Conservation (phyloP, 164 flowering plant genomes). For the Kingdonia uniflora region DNA sequence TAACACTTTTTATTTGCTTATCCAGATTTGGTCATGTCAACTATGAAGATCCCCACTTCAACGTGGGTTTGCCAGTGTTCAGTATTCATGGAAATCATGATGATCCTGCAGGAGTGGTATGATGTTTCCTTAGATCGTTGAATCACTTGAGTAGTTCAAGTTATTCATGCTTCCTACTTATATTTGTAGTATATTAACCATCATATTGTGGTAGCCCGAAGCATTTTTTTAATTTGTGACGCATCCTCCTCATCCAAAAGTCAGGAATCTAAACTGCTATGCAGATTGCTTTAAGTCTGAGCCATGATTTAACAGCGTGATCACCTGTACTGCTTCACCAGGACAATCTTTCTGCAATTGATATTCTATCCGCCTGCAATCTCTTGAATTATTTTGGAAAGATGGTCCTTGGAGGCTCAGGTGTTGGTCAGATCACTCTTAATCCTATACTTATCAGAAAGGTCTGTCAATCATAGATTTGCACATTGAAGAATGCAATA, state of each 20-base stretch:
- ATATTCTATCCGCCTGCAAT: conserved; percentile 96
- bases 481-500: not conserved
- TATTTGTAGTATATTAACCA: too few relatives aligned
- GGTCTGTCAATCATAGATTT: conserved; percentile 30
- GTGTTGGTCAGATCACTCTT: conserved; percentile 94
- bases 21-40: conserved; percentile 97
- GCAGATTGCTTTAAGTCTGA: not conserved
- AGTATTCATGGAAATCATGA: conserved; percentile 99
- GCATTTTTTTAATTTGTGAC: too few relatives aligned
- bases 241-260: too few relatives aligned
- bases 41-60: conserved; percentile 97
- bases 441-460: conserved; percentile 81
- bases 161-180: too few relatives aligned
- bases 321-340: conserved; percentile 21
- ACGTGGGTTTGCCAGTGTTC: conserved; percentile 97
- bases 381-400: conserved; percentile 98
- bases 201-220: too few relatives aligned
- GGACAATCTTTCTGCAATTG: conserved; percentile 98
- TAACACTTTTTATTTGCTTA: conserved; percentile 3
- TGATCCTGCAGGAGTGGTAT: conserved; percentile 99
- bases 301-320: too few relatives aligned
- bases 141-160: too few relatives aligned
- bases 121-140: not conserved
- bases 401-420: conserved; percentile 96
- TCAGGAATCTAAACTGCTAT: too few relatives aligned